A percentile compares a stretch with the other conserved stretches of the same genome.
These are phyloP conservation scores for Monilinia aucupariae DNA, from an alignment of 2,329 filamentous ascomycete genomes.

Conservation along the genomic window DNA sequence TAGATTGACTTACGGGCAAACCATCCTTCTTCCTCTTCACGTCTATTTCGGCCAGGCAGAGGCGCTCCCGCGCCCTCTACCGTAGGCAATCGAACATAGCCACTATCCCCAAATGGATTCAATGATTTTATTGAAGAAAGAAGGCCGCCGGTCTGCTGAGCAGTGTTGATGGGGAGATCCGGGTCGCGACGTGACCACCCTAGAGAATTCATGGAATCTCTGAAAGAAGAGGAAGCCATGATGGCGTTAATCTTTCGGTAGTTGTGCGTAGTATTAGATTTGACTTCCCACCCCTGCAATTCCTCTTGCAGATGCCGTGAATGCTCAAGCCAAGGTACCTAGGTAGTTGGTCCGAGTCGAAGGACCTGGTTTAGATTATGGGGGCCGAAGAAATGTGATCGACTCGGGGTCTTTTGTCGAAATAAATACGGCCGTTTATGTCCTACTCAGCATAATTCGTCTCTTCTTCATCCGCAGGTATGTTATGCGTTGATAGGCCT, in stretches of 20 bases:
- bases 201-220: constrained; percentile 89
- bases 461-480: constrained; percentile 26
- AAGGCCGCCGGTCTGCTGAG: constrained; percentile 60
- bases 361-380: constrained; percentile 17
- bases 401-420: constrained; percentile 14
- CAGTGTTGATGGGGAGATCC: constrained; percentile 70
- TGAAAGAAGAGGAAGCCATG: constrained; percentile 81
- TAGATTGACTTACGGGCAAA: constrained; percentile 73
- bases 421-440: constrained; percentile 15
- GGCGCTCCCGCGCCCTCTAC: constrained; percentile 78
- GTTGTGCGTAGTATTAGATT: constrained; percentile 21
- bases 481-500: constrained; percentile 33
- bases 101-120: constrained; percentile 81
- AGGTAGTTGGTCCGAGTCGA: constrained; percentile 8
- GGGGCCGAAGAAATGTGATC: constrained; percentile 20
- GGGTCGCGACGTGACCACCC: constrained; percentile 86
- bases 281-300: constrained; percentile 14
- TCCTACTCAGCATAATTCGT: constrained; percentile 19
- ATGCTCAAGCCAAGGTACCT: constrained; percentile 13
- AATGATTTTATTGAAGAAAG: constrained; percentile 75
- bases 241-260: constrained; percentile 38
- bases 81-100: constrained; percentile 87
- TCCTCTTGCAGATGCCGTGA: constrained; percentile 3
- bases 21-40: constrained; percentile 93
- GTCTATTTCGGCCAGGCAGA: constrained; percentile 73